Conservation (phyloP, 2,329 filamentous ascomycete species). For the Aureobasidium musti region DNA sequence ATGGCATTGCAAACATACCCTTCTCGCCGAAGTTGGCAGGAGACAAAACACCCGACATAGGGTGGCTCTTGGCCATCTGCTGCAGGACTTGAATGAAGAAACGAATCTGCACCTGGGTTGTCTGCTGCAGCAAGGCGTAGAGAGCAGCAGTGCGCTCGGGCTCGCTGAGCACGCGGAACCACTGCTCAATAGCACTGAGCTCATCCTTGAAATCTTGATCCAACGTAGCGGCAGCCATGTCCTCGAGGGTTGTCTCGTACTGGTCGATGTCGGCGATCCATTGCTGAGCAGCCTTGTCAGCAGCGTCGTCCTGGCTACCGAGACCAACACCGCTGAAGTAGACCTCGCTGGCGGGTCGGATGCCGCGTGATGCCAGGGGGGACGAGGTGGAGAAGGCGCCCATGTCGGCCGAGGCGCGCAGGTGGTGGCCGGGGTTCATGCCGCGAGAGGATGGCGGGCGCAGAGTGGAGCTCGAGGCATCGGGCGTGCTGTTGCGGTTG, state of each 20-base stretch:
- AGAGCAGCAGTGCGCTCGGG: slow-evolving; percentile 93
- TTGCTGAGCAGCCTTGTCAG: slow-evolving; percentile 93
- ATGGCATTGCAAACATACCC: slow-evolving; percentile 57
- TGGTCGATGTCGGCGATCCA: slow-evolving; percentile 99
- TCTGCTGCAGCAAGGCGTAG: slow-evolving; percentile 95
- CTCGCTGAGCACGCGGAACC: slow-evolving; percentile 97
- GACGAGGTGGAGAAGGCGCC: slow-evolving; percentile 69
- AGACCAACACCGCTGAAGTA: slow-evolving; percentile 76
- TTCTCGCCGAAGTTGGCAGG: slow-evolving; percentile 93
- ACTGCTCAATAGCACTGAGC: slow-evolving; percentile 97
- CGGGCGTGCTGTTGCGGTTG: slow-evolving; percentile 96
- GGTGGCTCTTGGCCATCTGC: slow-evolving; percentile 98
- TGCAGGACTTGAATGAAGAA: slow-evolving; percentile 99
- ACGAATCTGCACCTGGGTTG: slow-evolving; percentile 96
- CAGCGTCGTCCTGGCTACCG: slow-evolving; percentile 73
- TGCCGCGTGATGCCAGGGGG: slow-evolving; percentile 71
- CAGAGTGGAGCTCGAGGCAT: slow-evolving; percentile 79
- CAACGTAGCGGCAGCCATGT: slow-evolving; percentile 97
- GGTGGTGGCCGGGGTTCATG: slow-evolving; percentile 76
- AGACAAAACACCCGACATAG: slow-evolving; percentile 92
- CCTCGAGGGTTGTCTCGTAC: slow-evolving; percentile 96
- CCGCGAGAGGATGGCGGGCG: slow-evolving; percentile 79
- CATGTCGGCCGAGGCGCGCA: slow-evolving; percentile 96
- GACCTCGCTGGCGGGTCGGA: slow-evolving; percentile 92
- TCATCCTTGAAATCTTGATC: slow-evolving; percentile 99